Percentiles rank a stretch among this genome's conserved stretches.
Evolutionary conservation across 306 rosid genomes (phyloP).

Genomic region (Leucaena leucocephala): DNA sequence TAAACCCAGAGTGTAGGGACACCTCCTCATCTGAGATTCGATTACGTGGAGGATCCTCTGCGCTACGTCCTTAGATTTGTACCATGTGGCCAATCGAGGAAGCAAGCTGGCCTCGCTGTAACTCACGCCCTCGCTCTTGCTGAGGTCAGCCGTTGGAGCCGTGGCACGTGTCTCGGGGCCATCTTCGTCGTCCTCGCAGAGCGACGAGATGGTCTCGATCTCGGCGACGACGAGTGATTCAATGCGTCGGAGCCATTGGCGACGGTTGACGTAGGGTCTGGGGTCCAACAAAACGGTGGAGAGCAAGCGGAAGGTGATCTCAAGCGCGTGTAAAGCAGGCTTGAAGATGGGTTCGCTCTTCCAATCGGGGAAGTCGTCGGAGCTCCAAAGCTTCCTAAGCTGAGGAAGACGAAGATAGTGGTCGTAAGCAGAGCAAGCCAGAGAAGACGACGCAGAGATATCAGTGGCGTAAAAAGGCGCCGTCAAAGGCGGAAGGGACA

Average conservation of each 20-base stretch:
- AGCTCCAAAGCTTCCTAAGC: conserved; percentile 64
- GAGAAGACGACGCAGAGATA: conserved; percentile 55
- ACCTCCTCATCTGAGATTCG: conserved; percentile 70
- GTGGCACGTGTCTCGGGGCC: conserved; percentile 51
- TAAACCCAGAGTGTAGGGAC: conserved; percentile 80
- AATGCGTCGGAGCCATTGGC: conserved; percentile 72
- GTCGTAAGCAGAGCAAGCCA: conserved; percentile 65
- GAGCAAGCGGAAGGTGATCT: conserved; percentile 77
- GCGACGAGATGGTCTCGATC: conserved; percentile 60
- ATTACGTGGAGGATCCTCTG: conserved; percentile 59
- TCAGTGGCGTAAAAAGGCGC: conserved; percentile 49
- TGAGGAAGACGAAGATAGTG: conserved; percentile 73
- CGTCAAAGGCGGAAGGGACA: conserved; percentile 46
- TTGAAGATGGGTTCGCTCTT: conserved; percentile 67
- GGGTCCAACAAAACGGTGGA: conserved; percentile 70
- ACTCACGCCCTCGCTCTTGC: conserved; percentile 41
- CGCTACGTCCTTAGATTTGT: conserved; percentile 54
- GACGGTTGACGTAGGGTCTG: conserved; percentile 62
- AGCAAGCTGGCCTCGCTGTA: conserved; percentile 75
- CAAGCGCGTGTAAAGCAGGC: conserved; percentile 78
- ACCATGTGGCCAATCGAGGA: conserved; percentile 81
- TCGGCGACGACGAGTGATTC: conserved; percentile 63
- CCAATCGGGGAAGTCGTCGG: conserved; percentile 64
- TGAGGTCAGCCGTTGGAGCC: conserved; percentile 59
- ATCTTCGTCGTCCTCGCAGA: conserved; percentile 71